phyloP scores from a whole-genome alignment of 1,284 basidiomycete genomes.

The Trametes pubescens region DNA sequence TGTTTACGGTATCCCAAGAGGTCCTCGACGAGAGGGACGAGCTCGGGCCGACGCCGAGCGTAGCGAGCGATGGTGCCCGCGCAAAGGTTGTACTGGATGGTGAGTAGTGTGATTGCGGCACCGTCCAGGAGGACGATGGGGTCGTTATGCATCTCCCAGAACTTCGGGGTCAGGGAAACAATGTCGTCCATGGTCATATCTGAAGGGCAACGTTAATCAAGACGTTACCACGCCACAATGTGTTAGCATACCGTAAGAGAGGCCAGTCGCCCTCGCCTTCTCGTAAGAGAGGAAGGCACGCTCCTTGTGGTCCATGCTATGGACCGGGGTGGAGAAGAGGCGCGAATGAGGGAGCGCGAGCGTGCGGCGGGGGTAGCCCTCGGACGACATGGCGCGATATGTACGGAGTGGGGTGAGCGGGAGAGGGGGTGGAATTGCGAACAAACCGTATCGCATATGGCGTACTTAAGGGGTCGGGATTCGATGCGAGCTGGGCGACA shows the following conservation, averaged over 20 bases:
- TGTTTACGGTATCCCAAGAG: constrained; percentile 31
- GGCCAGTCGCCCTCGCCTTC: constrained; percentile 38
- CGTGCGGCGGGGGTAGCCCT: constrained; percentile 29
- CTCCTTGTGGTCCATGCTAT: constrained; percentile 29
- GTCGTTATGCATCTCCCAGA: constrained; percentile 52
- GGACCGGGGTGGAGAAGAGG: constrained; percentile 23
- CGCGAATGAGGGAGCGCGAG: constrained; percentile 27
- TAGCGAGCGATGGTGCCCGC: constrained; percentile 51
- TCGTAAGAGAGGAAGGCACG: constrained; percentile 35
- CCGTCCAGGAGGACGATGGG: constrained; percentile 48
- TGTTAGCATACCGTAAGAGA: constrained; percentile 34
- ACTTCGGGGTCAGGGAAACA: constrained; percentile 44
- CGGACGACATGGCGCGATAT: constrained; percentile 28
- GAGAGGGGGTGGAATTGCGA: background rate
- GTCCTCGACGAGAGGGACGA: constrained; percentile 38
- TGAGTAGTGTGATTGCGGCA: constrained; percentile 47
- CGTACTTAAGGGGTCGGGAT: constrained; percentile 18
- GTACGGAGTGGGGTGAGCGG: constrained; percentile 6
- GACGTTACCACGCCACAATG: background rate
- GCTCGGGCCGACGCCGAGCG: constrained; percentile 42
- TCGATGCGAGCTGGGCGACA: constrained; percentile 15
- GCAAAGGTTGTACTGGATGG: constrained; percentile 54
- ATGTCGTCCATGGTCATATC: constrained; percentile 47
- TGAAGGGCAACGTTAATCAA: constrained; percentile 23
- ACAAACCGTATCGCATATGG: background rate